Percentiles rank a stretch among this genome's conserved stretches.
These are phyloP conservation scores for Hypoxylon lienhwacheense DNA, from an alignment of 495 filamentous ascomycete genomes.

Conservation along the genomic window DNA sequence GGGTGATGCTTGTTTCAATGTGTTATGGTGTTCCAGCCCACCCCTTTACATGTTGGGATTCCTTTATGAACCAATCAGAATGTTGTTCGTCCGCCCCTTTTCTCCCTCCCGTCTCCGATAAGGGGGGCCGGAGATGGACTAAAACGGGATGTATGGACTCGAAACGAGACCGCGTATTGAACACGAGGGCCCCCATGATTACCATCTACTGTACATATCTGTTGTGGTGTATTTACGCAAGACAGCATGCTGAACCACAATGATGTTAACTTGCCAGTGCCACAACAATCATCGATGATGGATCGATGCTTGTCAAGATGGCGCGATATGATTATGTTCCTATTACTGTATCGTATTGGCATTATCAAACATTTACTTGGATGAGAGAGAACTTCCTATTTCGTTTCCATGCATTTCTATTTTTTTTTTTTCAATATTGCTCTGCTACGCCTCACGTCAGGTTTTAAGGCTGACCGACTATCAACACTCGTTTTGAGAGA, in stretches of 20 bases:
- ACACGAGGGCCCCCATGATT: conserved; percentile 29
- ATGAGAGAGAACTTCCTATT: conserved; percentile 7
- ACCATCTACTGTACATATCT: no score
- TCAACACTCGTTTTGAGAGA: no score
- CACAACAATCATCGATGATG: neutral
- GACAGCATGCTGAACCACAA: neutral
- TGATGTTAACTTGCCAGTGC: conserved; percentile 6
- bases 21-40: conserved; percentile 22
- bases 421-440: conserved; percentile 5
- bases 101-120: conserved; percentile 5
- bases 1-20: conserved; percentile 27
- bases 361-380: no score
- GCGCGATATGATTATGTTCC: conserved; percentile 1
- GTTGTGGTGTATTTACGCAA: no score
- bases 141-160: neutral
- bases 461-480: conserved; percentile 28
- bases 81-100: conserved; percentile 14
- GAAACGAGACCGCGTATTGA: conserved; percentile 18
- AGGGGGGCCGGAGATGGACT: conserved; percentile 16
- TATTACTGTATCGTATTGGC: conserved; percentile 4
- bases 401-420: conserved; percentile 6
- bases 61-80: conserved; percentile 23
- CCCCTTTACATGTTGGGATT: conserved; percentile 2
- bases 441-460: conserved; percentile 26
- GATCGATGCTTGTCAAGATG: neutral